Evolutionary conservation across 75 land plant genomes (phyloP).

Genomic region (Pinus albicaulis): DNA sequence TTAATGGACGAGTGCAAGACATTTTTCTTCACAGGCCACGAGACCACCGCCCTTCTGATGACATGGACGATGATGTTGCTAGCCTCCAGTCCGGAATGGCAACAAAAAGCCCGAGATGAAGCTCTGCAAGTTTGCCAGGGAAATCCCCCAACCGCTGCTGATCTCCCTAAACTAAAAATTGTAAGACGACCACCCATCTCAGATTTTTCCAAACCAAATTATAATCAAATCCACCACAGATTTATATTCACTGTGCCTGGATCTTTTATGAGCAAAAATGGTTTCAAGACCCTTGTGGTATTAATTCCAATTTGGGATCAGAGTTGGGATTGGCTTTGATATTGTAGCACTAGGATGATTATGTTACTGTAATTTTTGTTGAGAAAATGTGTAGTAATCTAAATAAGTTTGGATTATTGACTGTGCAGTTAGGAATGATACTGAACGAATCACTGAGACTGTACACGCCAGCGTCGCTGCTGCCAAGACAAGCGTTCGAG

Average conservation of each 20-base stretch:
- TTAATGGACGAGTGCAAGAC: constrained; percentile 95
- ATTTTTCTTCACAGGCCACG: constrained; percentile 94
- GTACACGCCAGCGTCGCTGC: constrained; percentile 63
- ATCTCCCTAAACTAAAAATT: constrained; percentile 60
- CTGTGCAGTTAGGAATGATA: constrained; percentile 71
- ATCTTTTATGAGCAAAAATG: constrained; percentile 11
- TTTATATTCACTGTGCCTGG: background rate
- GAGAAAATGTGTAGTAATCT: background rate
- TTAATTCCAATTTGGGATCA: background rate
- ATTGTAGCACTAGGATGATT: too few species aligned
- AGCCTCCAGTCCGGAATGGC: constrained; percentile 84
- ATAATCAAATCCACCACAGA: background rate
- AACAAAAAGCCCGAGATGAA: constrained; percentile 73
- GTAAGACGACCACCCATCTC: constrained; percentile 26
- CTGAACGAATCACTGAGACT: constrained; percentile 80
- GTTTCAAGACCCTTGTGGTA: constrained; percentile 3
- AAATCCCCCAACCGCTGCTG: constrained; percentile 37
- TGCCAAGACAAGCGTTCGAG: constrained; percentile 53
- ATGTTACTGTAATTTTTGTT: background rate
- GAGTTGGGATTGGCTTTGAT: too few species aligned
- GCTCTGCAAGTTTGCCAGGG: constrained; percentile 40
- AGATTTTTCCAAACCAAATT: background rate
- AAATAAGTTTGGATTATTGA: constrained; percentile 19
- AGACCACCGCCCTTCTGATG: constrained; percentile 70
- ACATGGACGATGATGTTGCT: constrained; percentile 91